Conservation (phyloP, 2,329 filamentous ascomycete genomes). For the Teratosphaeria viscida region DNA sequence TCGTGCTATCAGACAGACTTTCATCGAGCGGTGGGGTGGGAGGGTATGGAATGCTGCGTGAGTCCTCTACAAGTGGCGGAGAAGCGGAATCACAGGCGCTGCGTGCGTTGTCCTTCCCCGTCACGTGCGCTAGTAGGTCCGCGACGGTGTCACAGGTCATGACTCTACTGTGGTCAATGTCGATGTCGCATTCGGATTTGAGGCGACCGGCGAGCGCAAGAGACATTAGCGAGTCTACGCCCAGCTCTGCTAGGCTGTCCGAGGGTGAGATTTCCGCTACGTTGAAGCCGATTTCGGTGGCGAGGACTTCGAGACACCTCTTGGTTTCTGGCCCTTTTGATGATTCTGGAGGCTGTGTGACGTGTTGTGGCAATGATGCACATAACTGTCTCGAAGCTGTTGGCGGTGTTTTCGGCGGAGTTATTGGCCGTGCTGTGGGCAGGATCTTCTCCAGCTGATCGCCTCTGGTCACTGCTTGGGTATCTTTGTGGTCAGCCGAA, state of each 20-base stretch:
- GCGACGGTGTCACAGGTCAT: neutral
- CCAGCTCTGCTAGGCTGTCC: constrained; percentile 1
- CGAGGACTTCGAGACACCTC: neutral
- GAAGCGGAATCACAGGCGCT: neutral
- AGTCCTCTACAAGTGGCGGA: neutral
- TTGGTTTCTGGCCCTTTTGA: neutral
- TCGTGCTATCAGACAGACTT: neutral
- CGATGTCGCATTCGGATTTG: constrained; percentile 16
- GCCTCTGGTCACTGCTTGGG: too few relatives aligned
- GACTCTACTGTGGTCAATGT: neutral
- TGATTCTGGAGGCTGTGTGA: too few relatives aligned
- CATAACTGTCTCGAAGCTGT: too few relatives aligned
- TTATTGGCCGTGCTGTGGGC: too few relatives aligned
- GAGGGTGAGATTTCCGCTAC: neutral
- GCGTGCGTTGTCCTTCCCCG: neutral
- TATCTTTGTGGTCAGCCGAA: too few relatives aligned
- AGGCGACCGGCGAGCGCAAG: constrained; percentile 15
- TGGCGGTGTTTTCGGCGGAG: too few relatives aligned
- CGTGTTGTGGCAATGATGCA: too few relatives aligned
- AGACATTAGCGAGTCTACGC: constrained; percentile 20
- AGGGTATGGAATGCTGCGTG: neutral
- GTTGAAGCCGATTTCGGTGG: neutral
- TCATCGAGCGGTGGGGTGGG: neutral
- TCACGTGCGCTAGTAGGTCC: neutral
- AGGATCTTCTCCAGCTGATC: too few relatives aligned